Conservation (phyloP, 495 filamentous ascomycete genomes). For the Xylaria grammica region DNA sequence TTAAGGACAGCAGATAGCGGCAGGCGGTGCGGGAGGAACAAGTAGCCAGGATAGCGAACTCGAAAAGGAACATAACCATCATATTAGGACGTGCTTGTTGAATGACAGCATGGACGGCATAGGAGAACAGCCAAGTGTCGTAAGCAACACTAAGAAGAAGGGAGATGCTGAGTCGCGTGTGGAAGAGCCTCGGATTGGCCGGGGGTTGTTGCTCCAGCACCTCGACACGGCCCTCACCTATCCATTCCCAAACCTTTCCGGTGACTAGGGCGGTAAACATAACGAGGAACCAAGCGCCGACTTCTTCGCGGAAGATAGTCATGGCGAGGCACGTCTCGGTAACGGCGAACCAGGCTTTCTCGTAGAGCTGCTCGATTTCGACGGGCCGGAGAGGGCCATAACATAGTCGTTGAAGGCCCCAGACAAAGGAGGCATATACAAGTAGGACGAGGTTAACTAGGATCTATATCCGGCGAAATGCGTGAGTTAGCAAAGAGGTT, state of each 20-base stretch:
- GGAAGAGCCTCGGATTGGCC: slow-evolving; percentile 87
- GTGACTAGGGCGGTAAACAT: slow-evolving; percentile 95
- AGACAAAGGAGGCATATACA: slow-evolving; percentile 73
- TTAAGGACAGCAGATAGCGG: slow-evolving; percentile 79
- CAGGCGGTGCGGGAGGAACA: slow-evolving; percentile 77
- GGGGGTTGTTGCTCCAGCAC: slow-evolving; percentile 94
- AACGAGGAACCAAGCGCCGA: slow-evolving; percentile 89
- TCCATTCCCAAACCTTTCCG: slow-evolving; percentile 98
- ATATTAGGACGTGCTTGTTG: slow-evolving; percentile 88
- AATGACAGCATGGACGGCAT: slow-evolving; percentile 81
- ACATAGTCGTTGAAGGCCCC: slow-evolving; percentile 85
- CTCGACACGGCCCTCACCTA: slow-evolving; percentile 92
- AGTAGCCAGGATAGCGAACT: slow-evolving; percentile 86
- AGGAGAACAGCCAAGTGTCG: slow-evolving; percentile 76
- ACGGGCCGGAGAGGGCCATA: slow-evolving; percentile 90
- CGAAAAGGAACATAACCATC: slow-evolving; percentile 99
- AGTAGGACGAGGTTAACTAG: slow-evolving; percentile 87
- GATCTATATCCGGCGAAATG: slow-evolving; percentile 58
- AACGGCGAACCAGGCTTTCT: slow-evolving; percentile 96
- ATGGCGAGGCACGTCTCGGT: slow-evolving; percentile 97
- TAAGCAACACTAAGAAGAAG: slow-evolving; percentile 77
- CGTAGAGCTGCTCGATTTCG: slow-evolving; percentile 95
- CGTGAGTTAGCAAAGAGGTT: slow-evolving; percentile 21
- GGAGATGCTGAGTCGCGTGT: slow-evolving; percentile 78
- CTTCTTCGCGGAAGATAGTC: slow-evolving; percentile 97